A percentile compares a stretch with the other conserved stretches of the same genome.
These are phyloP conservation scores for Macrolepiota albuminosa DNA, from an alignment of 768 basidiomycete genomes.

Conservation along the genomic window DNA sequence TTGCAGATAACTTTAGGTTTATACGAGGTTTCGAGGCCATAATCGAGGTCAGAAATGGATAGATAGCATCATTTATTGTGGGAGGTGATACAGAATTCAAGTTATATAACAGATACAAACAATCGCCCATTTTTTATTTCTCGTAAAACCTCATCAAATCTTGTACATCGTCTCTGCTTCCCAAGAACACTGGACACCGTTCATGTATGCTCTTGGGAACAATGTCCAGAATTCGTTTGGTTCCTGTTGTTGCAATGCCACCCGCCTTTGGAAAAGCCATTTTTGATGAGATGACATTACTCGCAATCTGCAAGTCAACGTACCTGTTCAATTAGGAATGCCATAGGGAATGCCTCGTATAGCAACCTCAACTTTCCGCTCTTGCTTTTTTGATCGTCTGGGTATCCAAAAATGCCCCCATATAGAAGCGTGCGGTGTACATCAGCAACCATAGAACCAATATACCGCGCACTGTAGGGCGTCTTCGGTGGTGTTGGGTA, in stretches of 20 bases:
- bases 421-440: slow-evolving; percentile 95
- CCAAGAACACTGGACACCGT: slow-evolving; percentile 89
- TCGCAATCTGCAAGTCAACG: slow-evolving; percentile 11
- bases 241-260: slow-evolving; percentile 94
- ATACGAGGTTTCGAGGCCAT: slow-evolving; percentile 18
- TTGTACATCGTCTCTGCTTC: slow-evolving; percentile 87
- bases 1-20: slow-evolving; percentile 15
- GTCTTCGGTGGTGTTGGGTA: slow-evolving; percentile 72
- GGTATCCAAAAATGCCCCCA: slow-evolving; percentile 98
- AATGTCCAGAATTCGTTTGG: slow-evolving; percentile 89
- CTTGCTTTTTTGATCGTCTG: slow-evolving; percentile 97
- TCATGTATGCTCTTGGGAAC: slow-evolving; percentile 84
- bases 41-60: slow-evolving; percentile 1
- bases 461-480: slow-evolving; percentile 90
- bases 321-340: slow-evolving; percentile 90
- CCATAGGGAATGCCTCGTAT: slow-evolving; percentile 99
- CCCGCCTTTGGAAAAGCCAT: slow-evolving; percentile 67
- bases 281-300: slow-evolving; percentile 5
- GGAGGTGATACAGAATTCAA: neutral
- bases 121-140: neutral
- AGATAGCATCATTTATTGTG: neutral
- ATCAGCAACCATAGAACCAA: slow-evolving; percentile 99
- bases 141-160: slow-evolving; percentile 86
- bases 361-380: slow-evolving; percentile 90
- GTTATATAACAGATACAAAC: slow-evolving; percentile 13